Percentiles rank a stretch among this genome's conserved stretches.
Conservation (phyloP, 75 land plant genomes). For the Cupressus sempervirens region DNA sequence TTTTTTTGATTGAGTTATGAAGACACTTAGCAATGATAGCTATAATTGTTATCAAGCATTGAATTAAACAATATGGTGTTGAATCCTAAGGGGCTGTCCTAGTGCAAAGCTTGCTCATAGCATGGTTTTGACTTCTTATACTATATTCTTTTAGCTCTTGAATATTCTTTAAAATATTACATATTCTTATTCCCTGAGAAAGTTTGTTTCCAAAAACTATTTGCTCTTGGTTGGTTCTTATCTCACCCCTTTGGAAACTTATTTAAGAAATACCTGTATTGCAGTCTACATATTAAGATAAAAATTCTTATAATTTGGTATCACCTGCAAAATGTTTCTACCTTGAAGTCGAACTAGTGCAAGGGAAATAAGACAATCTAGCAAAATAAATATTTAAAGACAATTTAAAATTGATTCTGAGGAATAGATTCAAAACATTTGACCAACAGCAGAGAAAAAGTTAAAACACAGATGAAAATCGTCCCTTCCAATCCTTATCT, state of each 20-base stretch:
- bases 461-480: neutral
- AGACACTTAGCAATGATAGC: no score
- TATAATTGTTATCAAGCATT: no score
- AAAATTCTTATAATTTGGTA: neutral
- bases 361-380: neutral
- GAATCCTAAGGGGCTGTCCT: neutral
- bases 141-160: neutral
- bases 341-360: neutral
- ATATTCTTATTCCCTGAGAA: neutral
- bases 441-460: neutral
- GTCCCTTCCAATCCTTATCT: neutral
- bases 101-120: neutral
- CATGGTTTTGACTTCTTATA: neutral
- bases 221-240: neutral
- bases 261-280: neutral
- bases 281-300: neutral
- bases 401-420: neutral
- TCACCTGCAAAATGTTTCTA: neutral
- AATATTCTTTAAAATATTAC: neutral
- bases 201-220: neutral
- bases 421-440: neutral
- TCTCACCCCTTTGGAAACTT: neutral
- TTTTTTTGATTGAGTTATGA: no score
- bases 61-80: neutral
- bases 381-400: neutral